Evolutionary conservation across 2,329 filamentous ascomycete genomes (phyloP), one percentile per base, ranked within the genome.

Genomic region (Fusarium sp.): DNA sequence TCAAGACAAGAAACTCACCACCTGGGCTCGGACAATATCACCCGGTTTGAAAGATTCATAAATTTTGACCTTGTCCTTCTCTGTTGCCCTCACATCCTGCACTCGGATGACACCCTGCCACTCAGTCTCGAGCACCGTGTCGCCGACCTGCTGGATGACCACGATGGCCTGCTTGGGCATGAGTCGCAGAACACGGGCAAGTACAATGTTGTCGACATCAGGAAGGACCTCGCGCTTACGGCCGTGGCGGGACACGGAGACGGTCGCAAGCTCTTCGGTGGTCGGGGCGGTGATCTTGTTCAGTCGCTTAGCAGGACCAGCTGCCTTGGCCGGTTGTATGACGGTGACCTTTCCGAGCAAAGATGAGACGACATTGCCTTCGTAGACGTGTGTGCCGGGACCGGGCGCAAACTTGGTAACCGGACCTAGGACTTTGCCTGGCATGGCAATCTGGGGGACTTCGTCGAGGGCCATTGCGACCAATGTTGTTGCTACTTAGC

Each of bases 61-160:
- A 73, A 98, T 94, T 82, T 93, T 94, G 50, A 98, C 94, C 77
- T 94, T 94, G 82, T 98, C 97, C 85, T 98, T 98, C 85, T 99
- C 97, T 20, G 97, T 98, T 4, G 95, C 95, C 66, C 97, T 89
- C 37, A 99, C 94, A 81, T 99, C 97, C 85, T 98, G 96, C 72
- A 92, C 91, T 20, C 95, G 90, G 70, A 98, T 95, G 71, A 97
- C 86, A 6, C 94, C 95, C 83, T 95, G 93, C 89, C 95, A 97
- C 76, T 95, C 93, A 60, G 94, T 93, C 76, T 93, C 89, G 71
- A 94, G 87, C 45, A 94, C 92, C 13, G 88, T 89, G 78, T 92
- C 88, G 67, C 93, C 91, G 30, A 98, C 93, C 68, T 96, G 93
- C 69, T 98, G 89, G 76, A 98, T 98, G 25, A 93, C 92, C 64